Percentiles rank a stretch among this genome's conserved stretches.
phyloP scores from a whole-genome alignment of 1,284 basidiomycete species.

The Pseudozyma sp. region DNA sequence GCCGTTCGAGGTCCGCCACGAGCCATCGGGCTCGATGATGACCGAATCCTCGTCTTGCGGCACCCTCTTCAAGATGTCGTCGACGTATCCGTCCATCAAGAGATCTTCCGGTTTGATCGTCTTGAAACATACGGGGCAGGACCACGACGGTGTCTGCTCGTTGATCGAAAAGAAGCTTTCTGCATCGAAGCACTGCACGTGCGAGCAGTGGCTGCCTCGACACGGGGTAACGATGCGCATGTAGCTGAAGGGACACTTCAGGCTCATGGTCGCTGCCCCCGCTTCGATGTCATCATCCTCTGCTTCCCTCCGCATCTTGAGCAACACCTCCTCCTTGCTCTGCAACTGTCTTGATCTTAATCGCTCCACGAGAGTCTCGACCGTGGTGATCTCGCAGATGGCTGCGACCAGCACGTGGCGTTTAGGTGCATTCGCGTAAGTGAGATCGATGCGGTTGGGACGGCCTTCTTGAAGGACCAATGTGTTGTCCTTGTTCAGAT shows the following conservation, averaged over 20 bases:
- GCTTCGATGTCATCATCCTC: conserved; percentile 65
- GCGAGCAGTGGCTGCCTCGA: conserved; percentile 85
- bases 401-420: conserved; percentile 52
- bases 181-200: conserved; percentile 96
- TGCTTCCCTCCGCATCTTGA: conserved; percentile 53
- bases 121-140: conserved; percentile 93
- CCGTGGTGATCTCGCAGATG: conserved; percentile 51
- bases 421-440: conserved; percentile 57
- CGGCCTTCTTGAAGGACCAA: conserved; percentile 25
- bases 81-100: conserved; percentile 86
- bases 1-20: conserved; percentile 92
- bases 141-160: conserved; percentile 94
- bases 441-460: conserved; percentile 59
- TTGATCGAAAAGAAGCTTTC: conserved; percentile 93
- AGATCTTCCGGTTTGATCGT: conserved; percentile 82
- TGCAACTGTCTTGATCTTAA: conserved; percentile 48
- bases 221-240: conserved; percentile 86
- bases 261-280: conserved; percentile 60
- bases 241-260: conserved; percentile 78
- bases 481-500: conserved; percentile 61
- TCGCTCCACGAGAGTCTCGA: conserved; percentile 51
- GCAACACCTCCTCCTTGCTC: conserved; percentile 58
- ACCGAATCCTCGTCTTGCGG: conserved; percentile 88
- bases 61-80: conserved; percentile 80
- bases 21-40: conserved; percentile 89